A percentile compares a stretch with the other conserved stretches of the same genome.
Conservation (phyloP, 2,329 filamentous ascomycete species). For the Aspergillus tanneri region DNA sequence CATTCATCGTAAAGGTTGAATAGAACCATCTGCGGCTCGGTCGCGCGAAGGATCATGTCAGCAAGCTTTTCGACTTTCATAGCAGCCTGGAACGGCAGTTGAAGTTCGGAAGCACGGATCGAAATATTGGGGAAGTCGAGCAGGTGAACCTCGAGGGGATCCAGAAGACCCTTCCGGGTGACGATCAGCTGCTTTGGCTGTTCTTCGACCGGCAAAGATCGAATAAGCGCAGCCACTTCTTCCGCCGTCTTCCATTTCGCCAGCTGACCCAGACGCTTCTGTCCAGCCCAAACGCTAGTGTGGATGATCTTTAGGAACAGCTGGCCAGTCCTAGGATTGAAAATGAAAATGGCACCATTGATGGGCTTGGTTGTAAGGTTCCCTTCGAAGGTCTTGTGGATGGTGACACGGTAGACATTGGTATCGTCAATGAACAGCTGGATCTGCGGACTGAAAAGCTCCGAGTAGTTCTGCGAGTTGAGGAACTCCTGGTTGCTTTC, state of each 20-base stretch:
- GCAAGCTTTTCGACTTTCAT: slow-evolving; percentile 99
- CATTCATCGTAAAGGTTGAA: slow-evolving; percentile 99
- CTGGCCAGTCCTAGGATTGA: slow-evolving; percentile 97
- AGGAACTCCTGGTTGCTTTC: slow-evolving; percentile 99
- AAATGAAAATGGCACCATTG: slow-evolving; percentile 99
- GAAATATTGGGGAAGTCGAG: slow-evolving; percentile 99
- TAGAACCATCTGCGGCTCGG: slow-evolving; percentile 98
- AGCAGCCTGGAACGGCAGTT: slow-evolving; percentile 96
- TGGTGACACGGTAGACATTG: slow-evolving; percentile 98
- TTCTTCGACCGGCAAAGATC: slow-evolving; percentile 93
- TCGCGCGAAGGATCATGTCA: slow-evolving; percentile 97
- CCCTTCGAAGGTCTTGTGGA: slow-evolving; percentile 99
- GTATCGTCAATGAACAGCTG: slow-evolving; percentile 99
- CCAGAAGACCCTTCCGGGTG: slow-evolving; percentile 91
- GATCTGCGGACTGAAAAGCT: slow-evolving; percentile 98
- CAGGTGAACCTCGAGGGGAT: slow-evolving; percentile 94
- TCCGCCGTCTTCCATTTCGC: slow-evolving; percentile 99
- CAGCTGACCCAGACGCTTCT: slow-evolving; percentile 96
- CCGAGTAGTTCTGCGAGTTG: slow-evolving; percentile 98
- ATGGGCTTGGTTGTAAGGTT: slow-evolving; percentile 99
- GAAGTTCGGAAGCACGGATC: slow-evolving; percentile 92
- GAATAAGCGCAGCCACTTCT: slow-evolving; percentile 96
- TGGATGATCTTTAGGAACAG: slow-evolving; percentile 99
- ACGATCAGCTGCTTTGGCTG: slow-evolving; percentile 99
- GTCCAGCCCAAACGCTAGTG: slow-evolving; percentile 97